Evolutionary conservation across 1,139 yeast genomes (phyloP).

Genomic region (Blastobotrys buckinghamii): DNA sequence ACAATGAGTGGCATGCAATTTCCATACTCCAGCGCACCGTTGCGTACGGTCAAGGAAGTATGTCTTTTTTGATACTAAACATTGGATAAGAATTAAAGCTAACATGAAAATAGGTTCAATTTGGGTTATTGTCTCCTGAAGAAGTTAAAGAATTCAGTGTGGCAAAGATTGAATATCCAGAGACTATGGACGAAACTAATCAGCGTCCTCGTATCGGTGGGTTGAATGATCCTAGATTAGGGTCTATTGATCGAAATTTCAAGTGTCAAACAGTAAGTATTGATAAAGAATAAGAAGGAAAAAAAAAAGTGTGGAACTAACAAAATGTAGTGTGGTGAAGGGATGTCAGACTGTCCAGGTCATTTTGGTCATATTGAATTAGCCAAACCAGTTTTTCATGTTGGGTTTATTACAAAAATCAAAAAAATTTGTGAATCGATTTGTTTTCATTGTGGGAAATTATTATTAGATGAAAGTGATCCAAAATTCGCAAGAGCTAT

Average conservation of each 20-base stretch:
- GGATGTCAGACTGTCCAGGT: conserved; percentile 99
- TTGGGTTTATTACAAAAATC: conserved; percentile 85
- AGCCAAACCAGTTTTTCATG: conserved; percentile 97
- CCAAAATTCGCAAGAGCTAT: conserved; percentile 86
- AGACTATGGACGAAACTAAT: conserved; percentile 96
- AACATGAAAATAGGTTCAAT: conserved; percentile 57
- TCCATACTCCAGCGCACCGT: conserved; percentile 96
- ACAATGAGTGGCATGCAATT: conserved; percentile 46
- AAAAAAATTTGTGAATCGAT: conserved; percentile 95
- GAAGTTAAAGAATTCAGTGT: conserved; percentile 95
- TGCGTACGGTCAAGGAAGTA: conserved; percentile 93
- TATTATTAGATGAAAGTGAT: conserved; percentile 73
- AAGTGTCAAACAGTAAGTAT: conserved; percentile 75
- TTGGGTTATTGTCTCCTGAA: conserved; percentile 96
- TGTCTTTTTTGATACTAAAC: conserved; percentile 19
- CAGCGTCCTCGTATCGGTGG: conserved; percentile 96
- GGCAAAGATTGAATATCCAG: conserved; percentile 96
- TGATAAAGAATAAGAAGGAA: not conserved
- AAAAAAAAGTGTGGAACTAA: not conserved
- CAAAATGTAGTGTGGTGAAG: conserved; percentile 73
- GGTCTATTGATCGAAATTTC: conserved; percentile 94
- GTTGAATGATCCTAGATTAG: conserved; percentile 91
- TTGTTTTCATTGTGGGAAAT: conserved; percentile 97
- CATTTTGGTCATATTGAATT: conserved; percentile 98
- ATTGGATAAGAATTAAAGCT: conserved; percentile 15